Conservation (phyloP, 2,329 filamentous ascomycete genomes). For the Claviceps sp. region DNA sequence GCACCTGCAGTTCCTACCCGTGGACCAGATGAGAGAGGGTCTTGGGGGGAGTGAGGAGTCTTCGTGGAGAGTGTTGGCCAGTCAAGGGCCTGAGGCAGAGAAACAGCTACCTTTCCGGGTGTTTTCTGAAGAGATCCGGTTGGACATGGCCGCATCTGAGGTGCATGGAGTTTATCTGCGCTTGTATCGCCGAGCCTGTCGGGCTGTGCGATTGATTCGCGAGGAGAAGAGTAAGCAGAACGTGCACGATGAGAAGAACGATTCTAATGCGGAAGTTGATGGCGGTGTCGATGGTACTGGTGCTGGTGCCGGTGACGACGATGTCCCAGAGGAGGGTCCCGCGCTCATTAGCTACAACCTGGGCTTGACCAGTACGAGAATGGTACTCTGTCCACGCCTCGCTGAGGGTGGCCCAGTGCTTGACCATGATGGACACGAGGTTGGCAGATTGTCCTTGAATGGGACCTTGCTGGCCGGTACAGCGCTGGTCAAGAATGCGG, state of each 20-base stretch:
- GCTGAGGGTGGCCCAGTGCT: slow-evolving; percentile 32
- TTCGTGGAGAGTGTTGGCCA: slow-evolving; percentile 35
- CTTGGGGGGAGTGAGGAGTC: slow-evolving; percentile 18
- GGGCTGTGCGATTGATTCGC: slow-evolving; percentile 17
- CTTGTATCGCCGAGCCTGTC: slow-evolving; percentile 32
- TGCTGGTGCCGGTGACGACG: slow-evolving; percentile 2
- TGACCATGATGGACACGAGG: slow-evolving; percentile 16
- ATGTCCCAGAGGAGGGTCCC: slow-evolving; percentile 21
- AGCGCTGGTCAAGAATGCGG: slow-evolving; percentile 45
- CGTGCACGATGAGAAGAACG: too few relatives aligned
- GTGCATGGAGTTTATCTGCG: slow-evolving; percentile 30
- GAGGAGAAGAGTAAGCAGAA: too few relatives aligned
- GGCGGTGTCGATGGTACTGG: not conserved
- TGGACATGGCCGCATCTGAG: slow-evolving; percentile 20
- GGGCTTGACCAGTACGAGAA: slow-evolving; percentile 38
- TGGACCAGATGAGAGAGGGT: slow-evolving; percentile 47
- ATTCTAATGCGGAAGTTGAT: too few relatives aligned
- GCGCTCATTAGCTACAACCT: slow-evolving; percentile 51
- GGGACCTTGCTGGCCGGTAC: slow-evolving; percentile 52
- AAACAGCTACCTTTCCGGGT: slow-evolving; percentile 28
- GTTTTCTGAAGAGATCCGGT: slow-evolving; percentile 26
- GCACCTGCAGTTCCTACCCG: slow-evolving; percentile 58
- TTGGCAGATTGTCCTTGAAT: slow-evolving; percentile 39
- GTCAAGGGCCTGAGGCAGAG: slow-evolving; percentile 12
- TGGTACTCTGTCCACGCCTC: slow-evolving; percentile 42